Evolutionary conservation across 2,329 filamentous ascomycete species (phyloP), one percentile per base, ranked within the genome.

Genomic region (Coleophoma eucalyptorum): DNA sequence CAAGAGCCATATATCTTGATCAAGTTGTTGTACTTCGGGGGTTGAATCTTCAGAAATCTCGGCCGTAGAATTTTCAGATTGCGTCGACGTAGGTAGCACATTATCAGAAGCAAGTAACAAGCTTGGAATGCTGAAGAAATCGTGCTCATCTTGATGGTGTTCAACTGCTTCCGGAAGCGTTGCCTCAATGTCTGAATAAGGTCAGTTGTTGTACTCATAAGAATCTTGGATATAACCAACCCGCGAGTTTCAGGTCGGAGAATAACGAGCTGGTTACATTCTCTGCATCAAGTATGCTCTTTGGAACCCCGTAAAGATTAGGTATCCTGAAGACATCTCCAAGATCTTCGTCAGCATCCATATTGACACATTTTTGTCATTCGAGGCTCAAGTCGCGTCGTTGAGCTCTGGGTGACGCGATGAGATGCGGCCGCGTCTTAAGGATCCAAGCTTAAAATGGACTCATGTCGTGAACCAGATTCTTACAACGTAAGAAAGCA

Each of bases 271-370:
- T 58, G 10, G 51, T 58, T 19, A 67, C 55, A 7, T 73, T 66
- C 35, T 50, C 20, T 7, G 42, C 44, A 43, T 50, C 50, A 16
- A 7, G 38, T 43, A 79, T 67, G 66, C 77, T 76, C 57, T 69
- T 73, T 2, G 84, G 81, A 21, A 75, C 69, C 50, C 71, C 72
- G 76, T 78, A 82, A 54, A 87, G 77, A 61, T 84, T 75, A 37
- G 81, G 81, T 43, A 84, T 81, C 37, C 78, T 76, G 62, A 89
- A 89, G 32, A 84, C 75, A 62, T 85, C 69, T 44, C 78, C 72
- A 10, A 52, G 42, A 49, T 68, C 62, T 53, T 34, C 43, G 48
- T 74, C 65, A 53, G 65, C 51, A 41, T 67, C 64, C 69, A 73
- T 75, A 21, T 37, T 51, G 21, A 26, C 15, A 35, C 21, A 60